Base-by-base conservation (phyloP, 192 early-diverging fungal species). In the Umbelopsis vinacea region DNA sequence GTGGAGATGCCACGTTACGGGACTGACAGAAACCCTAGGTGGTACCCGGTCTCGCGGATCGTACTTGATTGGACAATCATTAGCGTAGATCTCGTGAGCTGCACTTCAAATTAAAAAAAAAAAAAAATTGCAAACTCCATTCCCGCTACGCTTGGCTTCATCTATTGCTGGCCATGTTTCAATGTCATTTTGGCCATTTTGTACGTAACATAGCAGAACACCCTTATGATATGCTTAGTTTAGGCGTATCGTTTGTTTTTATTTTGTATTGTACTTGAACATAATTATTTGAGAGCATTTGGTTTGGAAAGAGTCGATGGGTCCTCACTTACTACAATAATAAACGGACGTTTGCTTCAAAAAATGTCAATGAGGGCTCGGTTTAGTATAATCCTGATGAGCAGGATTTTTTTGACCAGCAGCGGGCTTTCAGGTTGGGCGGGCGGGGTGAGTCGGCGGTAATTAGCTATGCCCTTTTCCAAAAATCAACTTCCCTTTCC, bases 21-120 rank as follows among this genome's bases (percentile, higher is more conserved):
- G 12, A 63, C 57, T 63, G 57, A 33, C 57, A 63, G 35, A n/a
- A 37, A 19, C 33, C 57, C 26, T 33, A 7, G 6, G 26, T 63
- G 57, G 57, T 63, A 63, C 57, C 57, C 57, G 33, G 57, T 2
- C 57, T 63, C 57, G 57, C 33, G 57, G 57, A 63, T 63, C 57
- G 33, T 35, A 12, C 33, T 7, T 63, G 57, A 63, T 63, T 63
- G 57, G 57, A 29, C 57, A 63, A 63, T 26, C 33, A 35, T 35
- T 63, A 63, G 57, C 57, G 57, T 19, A 63, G 57, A 63, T 63
- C 57, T 63, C 26, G 57, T 29, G 33, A 50, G 48, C 48, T 50
- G 48, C 19, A 21, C 0, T 50, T 50, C 40, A 43, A 43, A 43
- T 11, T 43, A 11, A 43, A 43, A 43, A 43, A 43, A 43, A 43